A percentile compares a stretch with the other conserved stretches of the same genome.
phyloP scores from a whole-genome alignment of 2,329 filamentous ascomycete genomes.

The Fusarium sp. region DNA sequence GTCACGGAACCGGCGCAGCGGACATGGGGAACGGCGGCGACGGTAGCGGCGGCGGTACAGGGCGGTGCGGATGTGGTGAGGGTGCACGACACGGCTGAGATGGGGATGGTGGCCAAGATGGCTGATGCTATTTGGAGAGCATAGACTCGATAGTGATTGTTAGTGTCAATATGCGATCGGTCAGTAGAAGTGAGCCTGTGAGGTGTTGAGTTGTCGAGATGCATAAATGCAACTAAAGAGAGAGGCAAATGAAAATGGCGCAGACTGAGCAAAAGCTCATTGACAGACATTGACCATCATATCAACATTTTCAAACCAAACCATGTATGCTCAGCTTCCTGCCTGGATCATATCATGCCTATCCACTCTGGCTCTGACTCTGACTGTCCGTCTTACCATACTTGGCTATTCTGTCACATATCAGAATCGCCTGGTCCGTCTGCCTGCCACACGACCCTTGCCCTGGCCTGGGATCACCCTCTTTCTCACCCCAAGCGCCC shows the following conservation, averaged over 20 bases:
- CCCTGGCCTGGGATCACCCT: neutral
- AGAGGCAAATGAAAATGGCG: neutral
- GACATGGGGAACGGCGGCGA: slow-evolving; percentile 87
- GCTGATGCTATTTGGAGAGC: slow-evolving; percentile 90
- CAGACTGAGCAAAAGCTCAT: neutral
- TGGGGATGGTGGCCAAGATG: slow-evolving; percentile 86
- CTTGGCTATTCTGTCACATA: slow-evolving; percentile 20
- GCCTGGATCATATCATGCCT: slow-evolving; percentile 5
- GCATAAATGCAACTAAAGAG: neutral
- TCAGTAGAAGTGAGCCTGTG: neutral
- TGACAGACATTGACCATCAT: slow-evolving; percentile 1
- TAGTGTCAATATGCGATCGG: neutral
- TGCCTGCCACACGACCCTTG: slow-evolving; percentile 11
- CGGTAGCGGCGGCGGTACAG: slow-evolving; percentile 84
- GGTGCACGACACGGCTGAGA: slow-evolving; percentile 90
- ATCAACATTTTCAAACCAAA: neutral
- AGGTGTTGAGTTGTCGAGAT: neutral
- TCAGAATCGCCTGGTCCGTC: slow-evolving; percentile 19
- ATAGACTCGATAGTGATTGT: slow-evolving; percentile 23
- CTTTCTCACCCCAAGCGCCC: neutral
- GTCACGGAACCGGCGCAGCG: slow-evolving; percentile 77
- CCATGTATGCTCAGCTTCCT: neutral
- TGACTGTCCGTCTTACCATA: neutral
- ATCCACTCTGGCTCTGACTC: neutral
- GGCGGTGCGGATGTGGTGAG: slow-evolving; percentile 92